These are phyloP conservation scores for Camellia lanceoleosa DNA, from an alignment of 148 eudicot species.

Conservation along the genomic window DNA sequence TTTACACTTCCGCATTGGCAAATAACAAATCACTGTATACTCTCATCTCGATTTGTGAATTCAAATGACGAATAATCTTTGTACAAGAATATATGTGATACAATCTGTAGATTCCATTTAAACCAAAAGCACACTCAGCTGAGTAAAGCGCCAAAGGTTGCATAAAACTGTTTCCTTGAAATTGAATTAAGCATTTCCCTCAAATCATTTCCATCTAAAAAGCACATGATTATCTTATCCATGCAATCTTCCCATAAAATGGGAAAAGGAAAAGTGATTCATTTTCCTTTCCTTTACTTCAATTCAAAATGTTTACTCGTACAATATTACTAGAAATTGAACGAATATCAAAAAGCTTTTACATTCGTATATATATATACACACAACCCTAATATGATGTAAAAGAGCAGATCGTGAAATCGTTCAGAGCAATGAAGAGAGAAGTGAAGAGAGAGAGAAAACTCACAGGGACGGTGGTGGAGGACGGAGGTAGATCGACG, in stretches of 20 bases:
- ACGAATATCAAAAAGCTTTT: neutral
- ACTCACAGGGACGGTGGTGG: neutral
- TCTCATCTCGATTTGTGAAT: neutral
- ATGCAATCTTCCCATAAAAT: no score
- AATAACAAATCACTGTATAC: neutral
- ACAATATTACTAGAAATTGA: no score
- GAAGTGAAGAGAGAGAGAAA: neutral
- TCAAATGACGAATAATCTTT: neutral
- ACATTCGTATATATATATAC: neutral
- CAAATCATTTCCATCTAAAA: no score
- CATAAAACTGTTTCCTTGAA: no score
- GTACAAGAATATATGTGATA: neutral
- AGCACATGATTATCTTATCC: no score
- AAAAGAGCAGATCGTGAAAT: neutral
- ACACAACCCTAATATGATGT: neutral
- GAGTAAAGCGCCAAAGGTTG: neutral
- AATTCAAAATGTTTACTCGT: no score
- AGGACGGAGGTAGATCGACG: slow-evolving; percentile 7
- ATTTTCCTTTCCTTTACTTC: no score
- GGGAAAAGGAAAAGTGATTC: no score
- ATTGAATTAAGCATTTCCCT: no score
- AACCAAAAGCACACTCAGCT: neutral
- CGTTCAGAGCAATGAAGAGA: neutral
- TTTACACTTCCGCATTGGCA: neutral
- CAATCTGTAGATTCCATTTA: neutral